phyloP scores from a whole-genome alignment of 345 rosid genomes.

The Heritiera littoralis region DNA sequence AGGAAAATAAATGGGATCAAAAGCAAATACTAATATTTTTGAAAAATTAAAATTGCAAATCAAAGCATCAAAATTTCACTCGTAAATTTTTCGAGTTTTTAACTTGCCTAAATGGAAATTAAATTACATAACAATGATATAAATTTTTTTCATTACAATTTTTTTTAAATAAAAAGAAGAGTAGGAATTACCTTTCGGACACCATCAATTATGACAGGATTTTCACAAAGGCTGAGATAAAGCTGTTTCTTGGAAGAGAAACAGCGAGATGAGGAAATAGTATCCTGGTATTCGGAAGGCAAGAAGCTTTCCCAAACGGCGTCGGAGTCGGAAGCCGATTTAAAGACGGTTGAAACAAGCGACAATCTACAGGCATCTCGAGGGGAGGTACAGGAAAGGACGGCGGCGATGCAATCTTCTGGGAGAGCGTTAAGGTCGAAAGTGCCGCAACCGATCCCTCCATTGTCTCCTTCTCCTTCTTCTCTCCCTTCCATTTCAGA shows the following conservation, averaged over 20 bases:
- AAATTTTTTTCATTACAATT: not conserved
- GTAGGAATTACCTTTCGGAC: slow-evolving; percentile 54
- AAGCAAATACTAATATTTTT: too few relatives aligned
- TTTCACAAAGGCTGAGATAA: slow-evolving; percentile 33
- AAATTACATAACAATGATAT: not conserved
- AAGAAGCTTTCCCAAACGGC: slow-evolving; percentile 59
- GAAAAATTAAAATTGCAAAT: not conserved
- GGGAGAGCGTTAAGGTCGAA: slow-evolving; percentile 23
- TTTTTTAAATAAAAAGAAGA: not conserved
- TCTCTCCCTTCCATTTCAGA: not conserved
- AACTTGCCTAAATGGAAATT: not conserved
- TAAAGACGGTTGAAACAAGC: slow-evolving; percentile 42
- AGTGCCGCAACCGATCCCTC: not conserved
- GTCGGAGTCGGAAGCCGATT: slow-evolving; percentile 53
- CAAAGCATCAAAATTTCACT: not conserved
- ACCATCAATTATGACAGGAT: slow-evolving; percentile 49
- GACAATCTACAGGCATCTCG: slow-evolving; percentile 34
- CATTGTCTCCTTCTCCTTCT: not conserved
- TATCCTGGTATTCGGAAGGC: slow-evolving; percentile 39
- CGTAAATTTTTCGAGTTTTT: not conserved
- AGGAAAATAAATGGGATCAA: too few relatives aligned
- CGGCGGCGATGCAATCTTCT: slow-evolving; percentile 48
- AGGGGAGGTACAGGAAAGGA: slow-evolving; percentile 21
- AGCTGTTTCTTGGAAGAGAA: slow-evolving; percentile 47
- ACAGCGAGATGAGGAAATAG: slow-evolving; percentile 26